Base-by-base conservation (phyloP, 768 basidiomycete species). In the Hydnum rufescens region DNA sequence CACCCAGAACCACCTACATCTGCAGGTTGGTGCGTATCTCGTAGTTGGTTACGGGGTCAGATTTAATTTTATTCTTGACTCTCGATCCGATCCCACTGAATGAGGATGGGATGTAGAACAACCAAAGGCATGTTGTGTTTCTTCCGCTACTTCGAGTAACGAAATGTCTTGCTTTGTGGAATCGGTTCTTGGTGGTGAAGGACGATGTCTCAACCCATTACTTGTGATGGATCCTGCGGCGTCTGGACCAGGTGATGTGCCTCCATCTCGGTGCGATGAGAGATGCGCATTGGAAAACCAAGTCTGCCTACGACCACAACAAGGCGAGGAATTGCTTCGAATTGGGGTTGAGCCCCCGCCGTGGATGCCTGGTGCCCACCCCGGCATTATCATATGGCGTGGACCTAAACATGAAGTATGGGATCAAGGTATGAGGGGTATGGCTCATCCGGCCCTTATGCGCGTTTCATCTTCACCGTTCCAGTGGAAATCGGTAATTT, bases 1-100 rank as follows among this genome's bases (percentile, higher is more conserved):
- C n/a, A n/a, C n/a, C n/a, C n/a, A n/a, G n/a, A n/a, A n/a, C n/a
- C n/a, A n/a, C n/a, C n/a, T n/a, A n/a, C n/a, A n/a, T n/a, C n/a
- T n/a, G n/a, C n/a, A n/a, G 49, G 49, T 31, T 50, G 49, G 49
- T 50, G 49, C 32, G 49, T 50, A 6, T 16, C 32, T 18, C 29
- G 32, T 8, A 25, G 6, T 6, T 50, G 49, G 49, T 50, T 34
- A 16, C 18, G 32, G 6, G 49, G 49, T 50, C 16, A 29, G 49
- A 8, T 13, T 28, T 13, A 13, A 1, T 8, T 25, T 8, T 19
- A 39, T 39, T 19, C 8, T 39, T 39, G 34, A 39, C 19, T 39
- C n/a, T 47, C 44, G 44, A 8, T 47, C 6, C 6, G 44, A 26
- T 6, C 25, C 6, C 8, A 6, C 44, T 13, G 6, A 8, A 47